phyloP scores from a whole-genome alignment of 2,329 filamentous ascomycete genomes.

The Fusarium sp. region DNA sequence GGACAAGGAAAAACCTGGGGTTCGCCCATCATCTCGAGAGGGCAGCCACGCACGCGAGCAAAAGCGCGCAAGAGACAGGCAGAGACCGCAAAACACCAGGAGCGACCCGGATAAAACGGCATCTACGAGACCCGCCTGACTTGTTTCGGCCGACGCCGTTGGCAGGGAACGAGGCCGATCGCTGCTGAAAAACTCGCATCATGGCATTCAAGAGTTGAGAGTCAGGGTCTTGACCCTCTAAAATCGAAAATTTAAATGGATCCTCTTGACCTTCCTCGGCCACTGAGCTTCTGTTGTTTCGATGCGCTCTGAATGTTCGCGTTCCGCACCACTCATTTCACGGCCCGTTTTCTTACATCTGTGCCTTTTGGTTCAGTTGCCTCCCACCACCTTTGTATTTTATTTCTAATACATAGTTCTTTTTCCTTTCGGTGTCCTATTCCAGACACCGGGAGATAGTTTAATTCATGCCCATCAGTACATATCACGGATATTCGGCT shows the following conservation, averaged over 20 bases:
- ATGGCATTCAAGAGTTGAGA: slow-evolving; percentile 12
- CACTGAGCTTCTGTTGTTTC: slow-evolving; percentile 3
- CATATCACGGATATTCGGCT: neutral
- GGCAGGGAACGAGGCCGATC: slow-evolving; percentile 22
- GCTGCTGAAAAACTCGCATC: slow-evolving; percentile 24
- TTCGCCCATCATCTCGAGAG: slow-evolving; percentile 2
- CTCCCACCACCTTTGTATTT: neutral
- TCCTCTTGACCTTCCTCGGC: slow-evolving; percentile 1
- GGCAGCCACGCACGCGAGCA: slow-evolving; percentile 28
- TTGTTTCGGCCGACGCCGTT: slow-evolving; percentile 34
- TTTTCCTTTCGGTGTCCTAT: slow-evolving; percentile 28
- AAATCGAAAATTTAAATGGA: neutral
- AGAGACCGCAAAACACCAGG: neutral
- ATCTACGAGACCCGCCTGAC: slow-evolving; percentile 33
- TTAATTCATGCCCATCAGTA: neutral
- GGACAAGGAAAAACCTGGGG: slow-evolving; percentile 27
- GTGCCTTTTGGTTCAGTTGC: neutral
- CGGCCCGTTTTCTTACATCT: slow-evolving; percentile 20
- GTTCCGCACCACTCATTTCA: slow-evolving; percentile 2
- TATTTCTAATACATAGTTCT: neutral
- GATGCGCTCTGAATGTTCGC: neutral
- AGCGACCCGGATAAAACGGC: slow-evolving; percentile 39
- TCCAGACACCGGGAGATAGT: slow-evolving; percentile 26
- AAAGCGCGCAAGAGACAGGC: neutral
- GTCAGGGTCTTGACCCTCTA: slow-evolving; percentile 18